A percentile compares a stretch with the other conserved stretches of the same genome.
phyloP scores from a whole-genome alignment of 192 early-diverging fungal species.

The Spizellomyces punctatus region DNA sequence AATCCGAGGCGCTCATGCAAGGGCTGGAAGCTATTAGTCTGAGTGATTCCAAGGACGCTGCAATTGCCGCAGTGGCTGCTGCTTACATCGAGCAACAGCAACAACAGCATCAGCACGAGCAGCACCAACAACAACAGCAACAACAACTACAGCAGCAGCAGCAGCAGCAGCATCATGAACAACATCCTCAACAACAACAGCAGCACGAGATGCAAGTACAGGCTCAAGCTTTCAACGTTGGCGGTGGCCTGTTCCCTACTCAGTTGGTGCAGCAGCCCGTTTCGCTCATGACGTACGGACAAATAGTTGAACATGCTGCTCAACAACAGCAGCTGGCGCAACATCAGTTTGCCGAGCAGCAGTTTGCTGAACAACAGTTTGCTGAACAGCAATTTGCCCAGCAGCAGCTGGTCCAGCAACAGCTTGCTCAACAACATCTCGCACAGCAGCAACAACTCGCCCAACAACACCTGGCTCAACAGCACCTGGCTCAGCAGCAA shows the following conservation, averaged over 20 bases:
- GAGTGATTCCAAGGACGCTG: background rate
- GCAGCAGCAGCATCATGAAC: conserved; percentile 3
- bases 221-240: background rate
- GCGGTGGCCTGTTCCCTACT: background rate
- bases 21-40: conserved; percentile 13
- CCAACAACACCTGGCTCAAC: conserved; percentile 8
- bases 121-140: background rate
- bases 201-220: conserved; percentile 19
- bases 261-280: too few species aligned
- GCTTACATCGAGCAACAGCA: conserved; percentile 16
- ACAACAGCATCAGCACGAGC: conserved; percentile 1
- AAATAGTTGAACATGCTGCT: too few species aligned
- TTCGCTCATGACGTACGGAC: too few species aligned
- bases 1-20: conserved; percentile 25
- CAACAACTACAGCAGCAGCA: conserved; percentile 17
- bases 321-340: background rate
- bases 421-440: background rate
- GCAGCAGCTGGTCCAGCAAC: conserved; percentile 7
- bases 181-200: conserved; percentile 6
- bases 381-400: background rate
- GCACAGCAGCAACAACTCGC: background rate
- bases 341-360: background rate
- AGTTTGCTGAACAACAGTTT: background rate
- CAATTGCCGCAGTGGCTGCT: background rate
- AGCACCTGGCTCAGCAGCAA: background rate